A percentile compares a stretch with the other conserved stretches of the same genome.
Conservation (phyloP, 2,329 filamentous ascomycete genomes). For the Colletotrichum sp. region DNA sequence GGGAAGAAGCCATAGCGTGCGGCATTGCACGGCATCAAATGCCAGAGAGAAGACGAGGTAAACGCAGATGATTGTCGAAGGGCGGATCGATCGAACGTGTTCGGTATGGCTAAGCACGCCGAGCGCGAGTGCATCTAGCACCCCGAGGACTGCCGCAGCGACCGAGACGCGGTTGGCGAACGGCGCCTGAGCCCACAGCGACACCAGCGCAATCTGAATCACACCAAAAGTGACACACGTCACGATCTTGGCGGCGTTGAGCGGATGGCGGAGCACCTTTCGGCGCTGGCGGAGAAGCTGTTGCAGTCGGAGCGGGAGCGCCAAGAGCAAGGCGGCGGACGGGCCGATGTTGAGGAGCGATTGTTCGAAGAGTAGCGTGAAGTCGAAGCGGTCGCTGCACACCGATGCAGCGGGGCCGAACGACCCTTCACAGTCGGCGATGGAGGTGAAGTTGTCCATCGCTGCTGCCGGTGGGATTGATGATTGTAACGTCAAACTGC, state of each 20-base stretch:
- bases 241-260: conserved; percentile 22
- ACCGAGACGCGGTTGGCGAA: conserved; percentile 32
- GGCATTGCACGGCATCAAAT: conserved; percentile 35
- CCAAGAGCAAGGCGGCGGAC: conserved; percentile 33
- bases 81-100: conserved; percentile 37
- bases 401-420: conserved; percentile 27
- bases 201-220: conserved; percentile 30
- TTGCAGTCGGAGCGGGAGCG: conserved; percentile 33
- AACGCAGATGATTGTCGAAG: conserved; percentile 32
- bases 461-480: background rate
- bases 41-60: conserved; percentile 34
- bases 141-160: conserved; percentile 30
- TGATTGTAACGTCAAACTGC: background rate
- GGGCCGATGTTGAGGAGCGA: conserved; percentile 37
- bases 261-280: conserved; percentile 27
- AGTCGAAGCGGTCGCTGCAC: conserved; percentile 51
- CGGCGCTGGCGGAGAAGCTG: conserved; percentile 28
- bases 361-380: conserved; percentile 53
- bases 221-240: background rate
- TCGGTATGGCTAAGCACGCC: conserved; percentile 33
- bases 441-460: conserved; percentile 6
- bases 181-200: conserved; percentile 26
- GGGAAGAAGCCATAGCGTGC: conserved; percentile 36
- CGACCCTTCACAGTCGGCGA: conserved; percentile 4
- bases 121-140: conserved; percentile 30